Evolutionary conservation across 2,329 filamentous ascomycete species (phyloP), one percentile per base, ranked within the genome.

Genomic region (Epichloe uncinata): DNA sequence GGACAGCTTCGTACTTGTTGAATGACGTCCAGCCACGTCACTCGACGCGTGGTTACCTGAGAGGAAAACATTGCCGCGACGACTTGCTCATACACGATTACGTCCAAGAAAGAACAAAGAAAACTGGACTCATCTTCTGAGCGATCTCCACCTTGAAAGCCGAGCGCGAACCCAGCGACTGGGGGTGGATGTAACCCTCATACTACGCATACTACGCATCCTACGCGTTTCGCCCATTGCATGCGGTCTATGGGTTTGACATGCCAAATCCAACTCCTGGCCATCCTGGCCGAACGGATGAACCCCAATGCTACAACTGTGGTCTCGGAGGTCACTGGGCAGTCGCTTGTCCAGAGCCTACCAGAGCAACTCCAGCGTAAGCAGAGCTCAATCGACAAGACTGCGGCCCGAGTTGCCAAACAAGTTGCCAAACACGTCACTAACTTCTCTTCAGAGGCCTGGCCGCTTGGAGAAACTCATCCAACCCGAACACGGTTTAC

Each of bases 221-320:
- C 15, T 9, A 40, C 22, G 26, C 36, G 5, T 38, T 38, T 13
- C 49, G 37, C 44, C 30, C 11, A 12, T 41, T 42, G 34, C 13
- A 15, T 22, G 7, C 26, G 26, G 8, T 47, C 16, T 11, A 47
- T 42, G 48, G 35, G 42, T n/a, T 35, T 42, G 54, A 57, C 43
- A 67, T 67, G 65, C 47, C 62, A 40, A 59, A 61, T 38, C 50
- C 63, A 48, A 52, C 57, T 45, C 53, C 60, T 49, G 58, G 58
- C 52, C 58, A 63, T 45, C 48, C 52, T 38, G 56, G 60, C 52
- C 64, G 58, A 22, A 52, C 64, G 30, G 63, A 67, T 43, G 65
- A 69, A 51, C 57, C 66, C 46, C 61, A 68, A 54, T 79, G 76
- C 60, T 78, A 77, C 60, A 78, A 77, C 57, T 79, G 76, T 56